Base-by-base conservation (phyloP, 805 yeast genomes). In the Lipomyces yamadae region DNA sequence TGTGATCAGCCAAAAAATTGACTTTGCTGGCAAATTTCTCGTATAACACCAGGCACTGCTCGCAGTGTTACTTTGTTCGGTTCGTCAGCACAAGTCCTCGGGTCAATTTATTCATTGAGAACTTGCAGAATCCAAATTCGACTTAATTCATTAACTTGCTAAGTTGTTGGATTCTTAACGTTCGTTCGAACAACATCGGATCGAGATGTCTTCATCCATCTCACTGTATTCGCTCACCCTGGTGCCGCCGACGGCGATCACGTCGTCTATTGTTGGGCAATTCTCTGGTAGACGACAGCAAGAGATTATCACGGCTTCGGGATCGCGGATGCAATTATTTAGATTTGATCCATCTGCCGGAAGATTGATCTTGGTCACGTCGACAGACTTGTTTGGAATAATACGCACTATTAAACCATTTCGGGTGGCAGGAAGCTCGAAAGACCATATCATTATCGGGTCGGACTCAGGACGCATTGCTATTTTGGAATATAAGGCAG, bases 391-490 rank as follows among this genome's bases (percentile, higher is more conserved):
- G 0, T 88, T 88, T 76, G 88, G 89, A 1, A 81, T 84, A 4
- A 79, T 93, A 2, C 81, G 92, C 57, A 68, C 79, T 2, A 77
- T 91, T 10, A 80, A 79, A 4, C 79, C 84, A 32, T 77, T 91
- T 63, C 82, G 85, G 29, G 75, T 83, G 10, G 80, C 85, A 0
- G 91, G 89, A 0, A 74, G 85, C 0, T 75, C 80, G 0, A 81
- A 79, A 62, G 95, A 91, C 70, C 79, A 79, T 34, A 67, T 93
- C n/a, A 83, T 88, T 5, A 74, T 91, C 2, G 84, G 94, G 0
- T 86, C 95, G 0, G 98, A 93, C 74, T 84, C 96, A 1, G 98
- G 98, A 0, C 85, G 86, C 66, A 69, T 92, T 29, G 79, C 86
- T 0, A 74, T 90, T 0, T 76, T 87, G 10, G 84, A 85, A 63